phyloP scores from a whole-genome alignment of 805 yeast genomes.

The Suhomyces faveliae region DNA sequence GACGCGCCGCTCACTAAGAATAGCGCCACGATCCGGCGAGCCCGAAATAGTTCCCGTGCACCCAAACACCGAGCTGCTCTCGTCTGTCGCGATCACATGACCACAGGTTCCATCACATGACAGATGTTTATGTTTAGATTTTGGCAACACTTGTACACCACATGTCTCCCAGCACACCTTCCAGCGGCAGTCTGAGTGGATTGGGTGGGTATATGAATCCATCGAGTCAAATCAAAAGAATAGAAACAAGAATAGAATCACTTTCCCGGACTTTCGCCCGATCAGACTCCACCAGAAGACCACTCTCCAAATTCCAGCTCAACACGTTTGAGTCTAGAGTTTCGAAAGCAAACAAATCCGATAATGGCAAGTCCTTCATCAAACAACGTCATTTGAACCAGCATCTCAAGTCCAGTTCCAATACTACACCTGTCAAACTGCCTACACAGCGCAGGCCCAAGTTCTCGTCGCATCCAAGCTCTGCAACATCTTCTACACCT shows the following conservation, averaged over 20 bases:
- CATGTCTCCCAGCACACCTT: not conserved
- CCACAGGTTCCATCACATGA: not conserved
- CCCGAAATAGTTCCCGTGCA: not conserved
- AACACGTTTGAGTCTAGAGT: conserved; percentile 12
- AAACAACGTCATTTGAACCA: conserved; percentile 1
- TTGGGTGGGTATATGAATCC: not conserved
- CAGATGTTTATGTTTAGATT: not conserved
- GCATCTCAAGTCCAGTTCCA: not conserved
- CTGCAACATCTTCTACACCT: not conserved
- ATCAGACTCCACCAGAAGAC: conserved; percentile 9
- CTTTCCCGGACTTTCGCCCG: conserved; percentile 15
- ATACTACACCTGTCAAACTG: conserved; percentile 2
- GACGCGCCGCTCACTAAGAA: not conserved
- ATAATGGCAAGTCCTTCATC: conserved; percentile 3
- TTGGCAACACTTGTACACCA: not conserved
- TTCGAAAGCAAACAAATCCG: not conserved
- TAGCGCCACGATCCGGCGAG: not conserved
- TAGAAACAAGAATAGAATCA: conserved; percentile 21
- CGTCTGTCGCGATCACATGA: not conserved
- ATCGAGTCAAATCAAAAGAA: conserved; percentile 17
- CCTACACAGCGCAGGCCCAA: not conserved
- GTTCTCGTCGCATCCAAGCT: too few relatives aligned
- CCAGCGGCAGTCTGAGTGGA: not conserved
- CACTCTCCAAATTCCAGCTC: conserved; percentile 15
- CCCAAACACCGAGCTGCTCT: too few relatives aligned